phyloP scores from a whole-genome alignment of 176 grass and related monocot genomes.

The Oryza glaberrima region DNA sequence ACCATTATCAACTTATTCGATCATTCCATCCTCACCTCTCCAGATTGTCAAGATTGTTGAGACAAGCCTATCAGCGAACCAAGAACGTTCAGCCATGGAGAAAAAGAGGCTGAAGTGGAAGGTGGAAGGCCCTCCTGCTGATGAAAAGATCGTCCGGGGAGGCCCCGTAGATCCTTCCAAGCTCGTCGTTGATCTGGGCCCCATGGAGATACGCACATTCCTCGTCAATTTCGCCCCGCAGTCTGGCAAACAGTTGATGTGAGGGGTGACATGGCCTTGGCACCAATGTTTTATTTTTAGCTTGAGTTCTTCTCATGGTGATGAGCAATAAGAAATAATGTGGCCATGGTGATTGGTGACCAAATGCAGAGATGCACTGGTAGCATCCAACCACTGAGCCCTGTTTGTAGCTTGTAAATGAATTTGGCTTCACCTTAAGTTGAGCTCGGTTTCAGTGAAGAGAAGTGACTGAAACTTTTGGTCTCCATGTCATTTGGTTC shows the following conservation, averaged over 20 bases:
- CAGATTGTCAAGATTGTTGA: conserved; percentile 75
- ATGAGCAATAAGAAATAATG: conserved; percentile 47
- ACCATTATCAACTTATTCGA: background rate
- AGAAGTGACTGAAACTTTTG: background rate
- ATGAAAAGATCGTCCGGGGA: conserved; percentile 53
- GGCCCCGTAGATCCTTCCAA: conserved; percentile 63
- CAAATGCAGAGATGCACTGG: background rate
- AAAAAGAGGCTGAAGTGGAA: conserved; percentile 91
- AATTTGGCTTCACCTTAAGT: background rate
- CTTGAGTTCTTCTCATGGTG: background rate
- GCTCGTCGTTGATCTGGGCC: conserved; percentile 65
- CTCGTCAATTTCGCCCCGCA: conserved; percentile 50
- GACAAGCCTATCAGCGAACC: conserved; percentile 85
- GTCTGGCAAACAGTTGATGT: conserved; percentile 6
- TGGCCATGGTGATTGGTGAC: conserved; percentile 11
- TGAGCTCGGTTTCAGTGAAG: background rate
- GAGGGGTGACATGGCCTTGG: background rate
- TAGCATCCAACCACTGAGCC: background rate
- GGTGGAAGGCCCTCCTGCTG: conserved; percentile 46
- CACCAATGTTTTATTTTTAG: conserved; percentile 30
- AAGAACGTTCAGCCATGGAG: conserved; percentile 77
- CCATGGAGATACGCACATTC: conserved; percentile 98
- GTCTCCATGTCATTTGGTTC: background rate
- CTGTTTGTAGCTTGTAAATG: background rate
- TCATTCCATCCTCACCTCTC: background rate